Evolutionary conservation across 225 moss, liverwort and hornwort species (phyloP).

Genomic region (Pseudoscleropodium purum): DNA sequence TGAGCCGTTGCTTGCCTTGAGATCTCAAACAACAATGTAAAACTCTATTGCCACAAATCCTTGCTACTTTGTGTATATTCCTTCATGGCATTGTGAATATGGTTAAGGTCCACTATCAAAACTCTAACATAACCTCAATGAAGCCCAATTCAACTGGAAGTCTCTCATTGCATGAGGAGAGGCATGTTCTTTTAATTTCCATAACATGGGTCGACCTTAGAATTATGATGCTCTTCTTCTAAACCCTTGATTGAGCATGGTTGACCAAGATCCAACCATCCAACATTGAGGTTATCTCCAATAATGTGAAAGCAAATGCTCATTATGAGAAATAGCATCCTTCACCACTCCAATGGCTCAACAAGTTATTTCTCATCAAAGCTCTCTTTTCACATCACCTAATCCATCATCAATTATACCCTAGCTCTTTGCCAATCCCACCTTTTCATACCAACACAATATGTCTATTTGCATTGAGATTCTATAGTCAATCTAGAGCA

Average conservation of each 20-base stretch:
- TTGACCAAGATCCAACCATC: background rate
- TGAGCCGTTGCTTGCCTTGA: background rate
- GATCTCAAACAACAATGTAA: background rate
- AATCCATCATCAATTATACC: background rate
- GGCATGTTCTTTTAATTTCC: background rate
- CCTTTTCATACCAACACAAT: too few relatives aligned
- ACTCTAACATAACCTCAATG: background rate
- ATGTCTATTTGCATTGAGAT: background rate
- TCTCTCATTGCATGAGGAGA: background rate
- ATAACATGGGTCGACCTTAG: background rate
- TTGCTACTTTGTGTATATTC: background rate
- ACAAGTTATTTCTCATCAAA: background rate
- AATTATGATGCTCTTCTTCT: background rate
- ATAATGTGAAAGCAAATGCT: background rate
- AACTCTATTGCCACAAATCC: background rate
- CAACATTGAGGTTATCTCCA: background rate
- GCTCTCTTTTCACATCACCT: background rate
- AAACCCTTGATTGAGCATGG: background rate
- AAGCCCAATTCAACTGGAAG: background rate
- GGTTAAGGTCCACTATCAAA: background rate
- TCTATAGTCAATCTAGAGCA: background rate
- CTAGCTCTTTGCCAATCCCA: background rate
- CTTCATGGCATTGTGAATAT: background rate
- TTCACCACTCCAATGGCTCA: background rate
- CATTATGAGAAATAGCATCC: background rate